Conservation (phyloP, 2,329 filamentous ascomycete genomes). For the Pseudocercospora fuligena region DNA sequence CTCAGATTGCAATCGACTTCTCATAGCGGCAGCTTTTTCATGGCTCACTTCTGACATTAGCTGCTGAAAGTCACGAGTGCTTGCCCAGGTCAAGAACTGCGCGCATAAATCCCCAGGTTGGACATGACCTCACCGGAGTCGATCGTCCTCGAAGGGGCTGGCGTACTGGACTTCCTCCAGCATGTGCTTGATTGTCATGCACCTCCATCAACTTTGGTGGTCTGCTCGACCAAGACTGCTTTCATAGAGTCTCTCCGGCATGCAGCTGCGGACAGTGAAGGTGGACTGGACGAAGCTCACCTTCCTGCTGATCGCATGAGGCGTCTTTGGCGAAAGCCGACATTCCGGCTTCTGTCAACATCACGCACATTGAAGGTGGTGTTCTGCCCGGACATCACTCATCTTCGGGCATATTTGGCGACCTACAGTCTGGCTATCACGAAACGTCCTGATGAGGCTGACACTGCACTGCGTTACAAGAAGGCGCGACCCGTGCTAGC, state of each 20-base stretch:
- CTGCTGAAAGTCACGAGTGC: not conserved
- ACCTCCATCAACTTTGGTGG: slow-evolving; percentile 68
- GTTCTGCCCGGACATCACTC: slow-evolving; percentile 76
- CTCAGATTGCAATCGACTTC: not conserved
- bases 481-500: slow-evolving; percentile 56
- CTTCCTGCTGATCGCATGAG: slow-evolving; percentile 2
- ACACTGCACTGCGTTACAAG: slow-evolving; percentile 18
- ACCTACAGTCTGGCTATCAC: slow-evolving; percentile 24
- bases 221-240: slow-evolving; percentile 68
- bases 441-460: slow-evolving; percentile 8
- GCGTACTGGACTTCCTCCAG: slow-evolving; percentile 61
- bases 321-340: slow-evolving; percentile 47
- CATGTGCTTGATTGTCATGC: slow-evolving; percentile 63
- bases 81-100: not conserved
- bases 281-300: not conserved
- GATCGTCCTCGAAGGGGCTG: slow-evolving; percentile 45
- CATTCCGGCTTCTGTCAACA: slow-evolving; percentile 70
- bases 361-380: slow-evolving; percentile 71
- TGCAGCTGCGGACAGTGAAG: not conserved
- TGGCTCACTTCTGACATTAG: not conserved
- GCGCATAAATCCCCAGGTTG: not conserved
- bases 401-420: slow-evolving; percentile 74
- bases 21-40: not conserved
- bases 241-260: slow-evolving; percentile 65
- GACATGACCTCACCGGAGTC: slow-evolving; percentile 32